Conservation (phyloP, 495 filamentous ascomycete species). For the Lepidopterella palustris region DNA sequence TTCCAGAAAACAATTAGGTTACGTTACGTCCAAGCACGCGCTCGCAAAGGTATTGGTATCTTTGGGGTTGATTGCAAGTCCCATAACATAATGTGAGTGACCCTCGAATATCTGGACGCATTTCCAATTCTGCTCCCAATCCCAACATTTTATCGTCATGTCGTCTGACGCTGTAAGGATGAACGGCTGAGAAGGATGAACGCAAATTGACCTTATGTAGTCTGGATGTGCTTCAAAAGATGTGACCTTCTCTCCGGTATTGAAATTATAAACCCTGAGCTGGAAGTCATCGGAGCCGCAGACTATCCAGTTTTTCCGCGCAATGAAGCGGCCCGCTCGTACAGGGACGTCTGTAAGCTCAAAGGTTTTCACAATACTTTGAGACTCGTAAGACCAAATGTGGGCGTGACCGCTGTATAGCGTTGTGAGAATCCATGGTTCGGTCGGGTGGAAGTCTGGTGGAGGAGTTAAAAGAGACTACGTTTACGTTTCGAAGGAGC, state of each 20-base stretch:
- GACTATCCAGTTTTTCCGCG: conserved; percentile 98
- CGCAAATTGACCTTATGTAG: conserved; percentile 94
- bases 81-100: conserved; percentile 98
- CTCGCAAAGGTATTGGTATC: conserved; percentile 98
- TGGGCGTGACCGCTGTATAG: conserved; percentile 98
- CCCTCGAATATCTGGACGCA: conserved; percentile 97
- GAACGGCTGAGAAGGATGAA: conserved; percentile 95
- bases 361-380: conserved; percentile 97
- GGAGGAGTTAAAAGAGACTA: neutral
- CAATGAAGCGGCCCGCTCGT: conserved; percentile 91
- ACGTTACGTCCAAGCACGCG: conserved; percentile 92
- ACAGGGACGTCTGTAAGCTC: conserved; percentile 99
- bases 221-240: conserved; percentile 98
- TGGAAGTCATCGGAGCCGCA: conserved; percentile 97
- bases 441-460: conserved; percentile 33
- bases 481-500: neutral
- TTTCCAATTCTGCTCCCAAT: conserved; percentile 98
- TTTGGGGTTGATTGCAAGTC: conserved; percentile 98
- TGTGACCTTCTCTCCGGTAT: conserved; percentile 98
- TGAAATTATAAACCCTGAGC: conserved; percentile 81
- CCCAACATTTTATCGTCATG: conserved; percentile 99
- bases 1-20: too few species aligned
- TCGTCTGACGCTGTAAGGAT: conserved; percentile 97
- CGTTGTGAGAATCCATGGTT: conserved; percentile 72
- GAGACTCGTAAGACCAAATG: conserved; percentile 98